Evolutionary conservation across 345 rosid genomes (phyloP).

Genomic region (Ricinus communis): DNA sequence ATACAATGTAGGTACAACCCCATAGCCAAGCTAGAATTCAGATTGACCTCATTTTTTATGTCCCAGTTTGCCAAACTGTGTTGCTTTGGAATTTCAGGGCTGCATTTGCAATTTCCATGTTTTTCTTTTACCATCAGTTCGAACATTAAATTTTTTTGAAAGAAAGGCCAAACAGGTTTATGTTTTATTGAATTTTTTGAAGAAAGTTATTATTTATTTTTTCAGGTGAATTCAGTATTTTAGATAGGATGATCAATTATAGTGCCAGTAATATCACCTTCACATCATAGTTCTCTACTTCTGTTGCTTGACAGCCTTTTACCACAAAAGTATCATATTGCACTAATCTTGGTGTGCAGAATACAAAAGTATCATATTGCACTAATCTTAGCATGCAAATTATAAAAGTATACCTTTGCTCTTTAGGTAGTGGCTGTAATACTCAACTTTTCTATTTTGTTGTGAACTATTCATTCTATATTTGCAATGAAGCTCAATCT

Average conservation of each 20-base stretch:
- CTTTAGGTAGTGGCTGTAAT: not conserved
- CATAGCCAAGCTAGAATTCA: not conserved
- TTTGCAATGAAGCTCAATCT: constrained; percentile 8
- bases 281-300: not conserved
- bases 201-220: not conserved
- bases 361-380: not conserved
- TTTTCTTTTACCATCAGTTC: not conserved
- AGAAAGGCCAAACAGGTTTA: not conserved
- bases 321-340: not conserved
- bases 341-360: not conserved
- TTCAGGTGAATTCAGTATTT: not conserved
- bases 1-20: not conserved
- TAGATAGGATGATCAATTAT: not conserved
- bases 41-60: not conserved
- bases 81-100: not conserved
- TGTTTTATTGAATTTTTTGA: not conserved
- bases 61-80: not conserved
- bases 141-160: constrained; percentile 5
- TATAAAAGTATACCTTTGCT: not conserved
- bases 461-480: not conserved
- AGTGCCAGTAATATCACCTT: not conserved
- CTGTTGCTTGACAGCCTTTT: not conserved
- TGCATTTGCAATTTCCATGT: not conserved
- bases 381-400: not conserved
- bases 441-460: not conserved